Percentiles rank a stretch among this genome's conserved stretches.
phyloP scores from a whole-genome alignment of 2,329 filamentous ascomycete species.

The Pseudogymnoascus verrucosus region DNA sequence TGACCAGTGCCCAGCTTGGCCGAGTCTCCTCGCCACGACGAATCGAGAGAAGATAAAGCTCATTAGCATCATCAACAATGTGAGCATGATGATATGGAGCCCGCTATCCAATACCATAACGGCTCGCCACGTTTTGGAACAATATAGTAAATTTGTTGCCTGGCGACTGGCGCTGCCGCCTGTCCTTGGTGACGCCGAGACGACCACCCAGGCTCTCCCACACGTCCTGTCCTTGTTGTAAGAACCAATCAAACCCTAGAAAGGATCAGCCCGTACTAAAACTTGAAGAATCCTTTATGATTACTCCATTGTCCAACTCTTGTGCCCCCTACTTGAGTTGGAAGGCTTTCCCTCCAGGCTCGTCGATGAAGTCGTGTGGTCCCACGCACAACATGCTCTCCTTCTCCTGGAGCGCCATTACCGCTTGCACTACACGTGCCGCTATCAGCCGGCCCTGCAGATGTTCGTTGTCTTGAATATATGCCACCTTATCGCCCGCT shows the following conservation, averaged over 20 bases:
- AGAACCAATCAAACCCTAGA: slow-evolving; percentile 12
- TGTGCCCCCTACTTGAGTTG: slow-evolving; percentile 25
- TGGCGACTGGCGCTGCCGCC: slow-evolving; percentile 25
- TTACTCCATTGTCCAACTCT: slow-evolving; percentile 24
- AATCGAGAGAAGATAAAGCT: slow-evolving; percentile 27
- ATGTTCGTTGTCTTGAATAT: slow-evolving; percentile 28
- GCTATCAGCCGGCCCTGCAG: slow-evolving; percentile 28
- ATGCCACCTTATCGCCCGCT: slow-evolving; percentile 25
- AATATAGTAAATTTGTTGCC: slow-evolving; percentile 22
- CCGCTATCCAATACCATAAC: slow-evolving; percentile 14
- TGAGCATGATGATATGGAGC: slow-evolving; percentile 21
- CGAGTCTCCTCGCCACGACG: slow-evolving; percentile 23
- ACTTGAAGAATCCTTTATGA: slow-evolving; percentile 25
- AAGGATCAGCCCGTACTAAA: slow-evolving; percentile 14
- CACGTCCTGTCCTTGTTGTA: slow-evolving; percentile 29
- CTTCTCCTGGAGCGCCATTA: slow-evolving; percentile 26
- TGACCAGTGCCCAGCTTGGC: slow-evolving; percentile 17
- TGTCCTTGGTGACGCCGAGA: slow-evolving; percentile 19
- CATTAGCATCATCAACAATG: slow-evolving; percentile 22
- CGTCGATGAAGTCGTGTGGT: slow-evolving; percentile 24
- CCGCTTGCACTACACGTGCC: slow-evolving; percentile 22
- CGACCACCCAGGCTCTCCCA: slow-evolving; percentile 21
- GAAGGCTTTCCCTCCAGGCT: slow-evolving; percentile 19
- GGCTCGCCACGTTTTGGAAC: slow-evolving; percentile 19
- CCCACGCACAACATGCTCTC: slow-evolving; percentile 26